Conservation (phyloP, 2,329 filamentous ascomycete species). For the Cadophora sp. region DNA sequence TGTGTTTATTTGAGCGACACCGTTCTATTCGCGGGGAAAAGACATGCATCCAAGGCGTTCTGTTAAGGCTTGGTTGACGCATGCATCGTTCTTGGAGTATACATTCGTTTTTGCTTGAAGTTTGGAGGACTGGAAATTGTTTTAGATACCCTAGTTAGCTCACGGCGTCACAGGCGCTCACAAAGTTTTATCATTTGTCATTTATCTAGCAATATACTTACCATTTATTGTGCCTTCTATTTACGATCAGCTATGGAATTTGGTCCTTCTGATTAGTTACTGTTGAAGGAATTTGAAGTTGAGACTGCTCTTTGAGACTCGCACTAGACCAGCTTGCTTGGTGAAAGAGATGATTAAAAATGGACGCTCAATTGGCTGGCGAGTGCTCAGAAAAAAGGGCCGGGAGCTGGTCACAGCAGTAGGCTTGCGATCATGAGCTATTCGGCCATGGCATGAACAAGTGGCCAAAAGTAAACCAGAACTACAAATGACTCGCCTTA, state of each 20-base stretch:
- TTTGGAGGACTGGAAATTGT: slow-evolving; percentile 31
- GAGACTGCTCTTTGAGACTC: no score
- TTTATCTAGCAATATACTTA: slow-evolving; percentile 1
- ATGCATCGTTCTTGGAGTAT: slow-evolving; percentile 19
- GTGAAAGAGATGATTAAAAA: no score
- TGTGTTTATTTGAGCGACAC: background rate
- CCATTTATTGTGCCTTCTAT: background rate
- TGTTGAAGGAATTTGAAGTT: no score
- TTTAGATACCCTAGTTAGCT: slow-evolving; percentile 31
- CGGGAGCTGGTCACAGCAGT: no score
- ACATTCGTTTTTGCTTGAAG: slow-evolving; percentile 24
- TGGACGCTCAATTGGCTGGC: no score
- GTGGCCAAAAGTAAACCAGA: no score
- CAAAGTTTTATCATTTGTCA: slow-evolving; percentile 11
- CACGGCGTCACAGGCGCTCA: slow-evolving; percentile 15
- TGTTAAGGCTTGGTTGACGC: slow-evolving; percentile 17
- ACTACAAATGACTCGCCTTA: no score
- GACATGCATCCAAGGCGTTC: slow-evolving; percentile 29
- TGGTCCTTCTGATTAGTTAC: background rate
- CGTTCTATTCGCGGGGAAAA: background rate
- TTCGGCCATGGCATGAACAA: no score
- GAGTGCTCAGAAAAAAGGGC: no score
- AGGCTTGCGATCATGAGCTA: no score
- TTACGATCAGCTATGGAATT: background rate
- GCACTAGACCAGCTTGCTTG: no score